Evolutionary conservation across 139 green algal species (phyloP).

Genomic region (Raphidocelis subcapitata): DNA sequence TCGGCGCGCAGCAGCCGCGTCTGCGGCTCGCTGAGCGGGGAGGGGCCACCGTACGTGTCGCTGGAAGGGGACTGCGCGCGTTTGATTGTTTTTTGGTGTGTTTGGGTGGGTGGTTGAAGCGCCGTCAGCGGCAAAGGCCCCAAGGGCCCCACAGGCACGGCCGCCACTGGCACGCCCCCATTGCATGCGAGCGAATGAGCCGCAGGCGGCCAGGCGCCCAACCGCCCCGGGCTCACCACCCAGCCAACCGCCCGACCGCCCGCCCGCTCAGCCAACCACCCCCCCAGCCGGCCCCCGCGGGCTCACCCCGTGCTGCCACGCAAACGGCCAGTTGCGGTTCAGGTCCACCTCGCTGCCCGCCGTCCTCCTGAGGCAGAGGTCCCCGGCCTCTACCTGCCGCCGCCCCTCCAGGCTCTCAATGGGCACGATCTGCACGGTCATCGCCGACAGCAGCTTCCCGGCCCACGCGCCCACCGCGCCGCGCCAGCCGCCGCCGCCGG

Average conservation of each 20-base stretch:
- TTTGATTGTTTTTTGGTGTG: no score
- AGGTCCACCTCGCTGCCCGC: conserved; percentile 49
- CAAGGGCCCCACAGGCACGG: no score
- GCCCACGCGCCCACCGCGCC: conserved; percentile 16
- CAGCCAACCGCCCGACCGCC: no score
- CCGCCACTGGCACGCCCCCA: no score
- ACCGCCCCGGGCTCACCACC: no score
- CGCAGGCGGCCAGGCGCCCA: no score
- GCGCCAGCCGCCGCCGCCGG: not conserved
- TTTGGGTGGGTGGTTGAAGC: no score
- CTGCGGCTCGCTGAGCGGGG: conserved; percentile 60
- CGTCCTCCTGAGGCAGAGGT: conserved; percentile 56
- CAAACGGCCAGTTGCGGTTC: conserved; percentile 62
- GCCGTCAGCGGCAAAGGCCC: no score
- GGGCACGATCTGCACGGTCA: conserved; percentile 29
- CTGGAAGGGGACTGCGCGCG: not conserved
- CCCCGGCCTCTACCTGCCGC: conserved; percentile 31
- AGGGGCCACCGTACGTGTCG: conserved; percentile 52
- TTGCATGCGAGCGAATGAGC: no score
- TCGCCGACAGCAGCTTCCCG: conserved; percentile 26
- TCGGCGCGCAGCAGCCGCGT: conserved; percentile 37
- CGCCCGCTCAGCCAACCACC: no score
- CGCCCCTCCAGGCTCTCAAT: conserved; percentile 11
- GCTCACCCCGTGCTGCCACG: conserved; percentile 37
- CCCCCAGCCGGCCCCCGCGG: no score